Evolutionary conservation across 1,284 basidiomycete species (phyloP).

Genomic region (Schizophyllum commune): DNA sequence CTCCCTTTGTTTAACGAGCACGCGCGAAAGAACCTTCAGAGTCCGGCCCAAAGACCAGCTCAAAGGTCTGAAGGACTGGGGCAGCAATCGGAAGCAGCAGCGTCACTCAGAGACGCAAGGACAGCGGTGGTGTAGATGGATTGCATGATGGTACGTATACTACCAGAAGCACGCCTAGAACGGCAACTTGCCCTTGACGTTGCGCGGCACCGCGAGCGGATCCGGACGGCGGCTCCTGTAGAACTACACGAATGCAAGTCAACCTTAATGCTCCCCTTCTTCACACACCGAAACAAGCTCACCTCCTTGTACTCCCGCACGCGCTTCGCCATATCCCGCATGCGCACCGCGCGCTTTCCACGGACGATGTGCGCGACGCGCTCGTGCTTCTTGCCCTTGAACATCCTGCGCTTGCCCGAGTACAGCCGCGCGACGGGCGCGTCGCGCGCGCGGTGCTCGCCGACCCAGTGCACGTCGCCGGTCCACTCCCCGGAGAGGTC

Average conservation of each 20-base stretch:
- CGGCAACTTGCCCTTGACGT: neutral
- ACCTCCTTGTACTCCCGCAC: slow-evolving; percentile 58
- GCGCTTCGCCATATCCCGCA: slow-evolving; percentile 62
- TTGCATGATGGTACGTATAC: neutral
- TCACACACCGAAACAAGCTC: slow-evolving; percentile 19
- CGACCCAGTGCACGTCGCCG: slow-evolving; percentile 47
- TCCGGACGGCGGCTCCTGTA: neutral
- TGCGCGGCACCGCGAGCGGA: neutral
- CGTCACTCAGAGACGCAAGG: too few species aligned
- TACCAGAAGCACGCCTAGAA: neutral
- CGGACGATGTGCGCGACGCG: slow-evolving; percentile 38
- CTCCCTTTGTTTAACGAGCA: too few species aligned
- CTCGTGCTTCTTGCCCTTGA: slow-evolving; percentile 83
- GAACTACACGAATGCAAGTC: neutral
- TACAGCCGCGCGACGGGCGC: slow-evolving; percentile 53
- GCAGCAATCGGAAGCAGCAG: too few species aligned
- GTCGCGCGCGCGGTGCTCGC: slow-evolving; percentile 40
- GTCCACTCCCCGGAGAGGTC: slow-evolving; percentile 20
- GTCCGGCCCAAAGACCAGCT: too few species aligned
- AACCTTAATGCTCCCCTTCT: neutral
- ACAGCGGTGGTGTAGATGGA: neutral
- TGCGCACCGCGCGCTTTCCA: slow-evolving; percentile 40
- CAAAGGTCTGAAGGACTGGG: too few species aligned
- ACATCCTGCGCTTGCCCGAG: slow-evolving; percentile 69
- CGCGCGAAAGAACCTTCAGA: too few species aligned